These are phyloP conservation scores for Xylariaceae sp. DNA, from an alignment of 2,329 filamentous ascomycete species.

Conservation along the genomic window DNA sequence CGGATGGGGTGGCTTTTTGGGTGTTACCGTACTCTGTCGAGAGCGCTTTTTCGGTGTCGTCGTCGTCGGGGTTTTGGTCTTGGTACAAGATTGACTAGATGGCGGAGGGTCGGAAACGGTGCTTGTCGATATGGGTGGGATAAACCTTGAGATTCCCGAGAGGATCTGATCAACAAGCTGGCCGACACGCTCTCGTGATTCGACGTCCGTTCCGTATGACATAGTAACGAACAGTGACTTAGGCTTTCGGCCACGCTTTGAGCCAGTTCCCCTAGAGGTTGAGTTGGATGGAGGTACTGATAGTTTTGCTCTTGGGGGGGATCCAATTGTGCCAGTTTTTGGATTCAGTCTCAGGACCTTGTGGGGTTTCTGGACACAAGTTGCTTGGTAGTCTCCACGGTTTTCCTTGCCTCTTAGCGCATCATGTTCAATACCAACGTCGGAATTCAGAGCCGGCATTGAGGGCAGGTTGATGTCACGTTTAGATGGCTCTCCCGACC, in stretches of 20 bases:
- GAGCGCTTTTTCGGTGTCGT: slow-evolving; percentile 22
- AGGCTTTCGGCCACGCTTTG: slow-evolving; percentile 45
- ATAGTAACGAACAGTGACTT: slow-evolving; percentile 58
- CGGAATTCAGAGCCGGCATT: not conserved
- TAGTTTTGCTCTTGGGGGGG: slow-evolving; percentile 62
- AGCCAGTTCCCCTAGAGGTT: slow-evolving; percentile 17
- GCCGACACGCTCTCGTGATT: slow-evolving; percentile 56
- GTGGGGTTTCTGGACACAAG: slow-evolving; percentile 44
- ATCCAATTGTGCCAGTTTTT: slow-evolving; percentile 66
- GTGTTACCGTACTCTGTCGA: slow-evolving; percentile 31
- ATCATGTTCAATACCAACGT: not conserved
- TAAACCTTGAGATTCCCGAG: slow-evolving; percentile 33
- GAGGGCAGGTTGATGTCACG: not conserved
- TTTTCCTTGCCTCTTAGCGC: not conserved
- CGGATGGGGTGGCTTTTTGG: slow-evolving; percentile 53
- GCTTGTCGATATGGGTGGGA: slow-evolving; percentile 34
- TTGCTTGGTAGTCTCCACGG: slow-evolving; percentile 12
- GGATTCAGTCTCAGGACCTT: slow-evolving; percentile 64
- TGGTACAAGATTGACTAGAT: not conserved
- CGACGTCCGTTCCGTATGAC: slow-evolving; percentile 61
- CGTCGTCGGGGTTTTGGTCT: not conserved
- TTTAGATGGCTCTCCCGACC: not conserved
- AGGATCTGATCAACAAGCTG: slow-evolving; percentile 69
- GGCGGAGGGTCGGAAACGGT: slow-evolving; percentile 21
- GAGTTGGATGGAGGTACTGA: slow-evolving; percentile 22